A percentile compares a stretch with the other conserved stretches of the same genome.
phyloP scores from a whole-genome alignment of 441 rosid species.

The Mallotus repandus region DNA sequence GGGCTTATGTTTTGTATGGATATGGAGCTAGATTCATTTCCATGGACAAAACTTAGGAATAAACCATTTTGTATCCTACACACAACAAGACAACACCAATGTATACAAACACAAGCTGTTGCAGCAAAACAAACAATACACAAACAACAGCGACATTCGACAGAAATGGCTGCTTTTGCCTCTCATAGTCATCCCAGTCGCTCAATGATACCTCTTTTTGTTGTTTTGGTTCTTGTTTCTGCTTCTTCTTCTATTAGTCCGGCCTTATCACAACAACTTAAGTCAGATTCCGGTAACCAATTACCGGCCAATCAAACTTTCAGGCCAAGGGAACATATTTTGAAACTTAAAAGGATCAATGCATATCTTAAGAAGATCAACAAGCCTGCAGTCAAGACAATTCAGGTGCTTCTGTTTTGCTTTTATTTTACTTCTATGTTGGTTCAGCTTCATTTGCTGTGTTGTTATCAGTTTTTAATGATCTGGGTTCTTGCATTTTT shows the following conservation, averaged over 20 bases:
- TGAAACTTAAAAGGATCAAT: conserved; percentile 50
- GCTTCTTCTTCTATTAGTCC: conserved; percentile 37
- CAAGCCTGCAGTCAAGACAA: conserved; percentile 81
- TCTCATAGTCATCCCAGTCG: conserved; percentile 18
- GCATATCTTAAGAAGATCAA: conserved; percentile 70
- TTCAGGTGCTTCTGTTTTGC: conserved; percentile 47
- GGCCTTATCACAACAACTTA: conserved; percentile 35
- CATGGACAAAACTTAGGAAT: conserved; percentile 35
- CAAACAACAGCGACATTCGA: conserved; percentile 32
- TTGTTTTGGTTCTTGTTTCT: conserved; percentile 45
- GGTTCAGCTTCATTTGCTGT: neutral
- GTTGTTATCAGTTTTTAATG: neutral
- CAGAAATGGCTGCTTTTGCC: conserved; percentile 38
- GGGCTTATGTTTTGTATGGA: conserved; percentile 45
- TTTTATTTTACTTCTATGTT: neutral
- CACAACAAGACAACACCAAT: conserved; percentile 52
- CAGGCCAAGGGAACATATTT: conserved; percentile 40
- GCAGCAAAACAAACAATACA: conserved; percentile 33
- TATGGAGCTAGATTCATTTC: conserved; percentile 35
- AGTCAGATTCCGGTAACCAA: conserved; percentile 32
- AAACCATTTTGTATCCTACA: conserved; percentile 27
- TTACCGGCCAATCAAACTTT: conserved; percentile 48
- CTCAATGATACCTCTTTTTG: conserved; percentile 33
- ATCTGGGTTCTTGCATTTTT: conserved; percentile 17
- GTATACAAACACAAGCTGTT: conserved; percentile 42